phyloP scores from a whole-genome alignment of 2,329 filamentous ascomycete species.

The Aureobasidium mangrovei region DNA sequence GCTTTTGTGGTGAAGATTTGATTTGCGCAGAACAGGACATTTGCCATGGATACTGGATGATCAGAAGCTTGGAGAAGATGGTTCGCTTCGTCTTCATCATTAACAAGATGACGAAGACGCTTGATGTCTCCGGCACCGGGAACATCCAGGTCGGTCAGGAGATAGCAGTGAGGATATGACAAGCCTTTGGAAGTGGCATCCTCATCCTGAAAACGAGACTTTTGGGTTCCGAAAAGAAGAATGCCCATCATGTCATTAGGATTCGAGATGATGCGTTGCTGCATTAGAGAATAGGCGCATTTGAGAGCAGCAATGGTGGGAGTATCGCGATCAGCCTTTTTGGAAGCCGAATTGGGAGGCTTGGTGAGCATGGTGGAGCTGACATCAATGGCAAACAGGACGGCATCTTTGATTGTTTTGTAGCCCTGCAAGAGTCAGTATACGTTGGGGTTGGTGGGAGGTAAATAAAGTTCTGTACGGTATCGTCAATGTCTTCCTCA shows the following conservation, averaged over 20 bases:
- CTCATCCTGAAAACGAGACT: slow-evolving; percentile 68
- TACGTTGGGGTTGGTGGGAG: neutral
- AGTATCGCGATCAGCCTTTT: slow-evolving; percentile 70
- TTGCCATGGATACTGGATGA: slow-evolving; percentile 70
- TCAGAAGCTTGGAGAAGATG: slow-evolving; percentile 60
- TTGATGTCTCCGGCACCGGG: slow-evolving; percentile 84
- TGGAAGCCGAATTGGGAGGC: slow-evolving; percentile 56
- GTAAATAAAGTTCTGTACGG: slow-evolving; percentile 33
- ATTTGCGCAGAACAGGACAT: slow-evolving; percentile 88
- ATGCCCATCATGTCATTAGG: slow-evolving; percentile 97
- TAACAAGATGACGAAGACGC: slow-evolving; percentile 62
- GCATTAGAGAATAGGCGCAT: slow-evolving; percentile 91
- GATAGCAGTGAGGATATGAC: slow-evolving; percentile 83
- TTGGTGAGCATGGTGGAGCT: slow-evolving; percentile 74
- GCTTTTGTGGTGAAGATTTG: slow-evolving; percentile 94
- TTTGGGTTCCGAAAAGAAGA: slow-evolving; percentile 79
- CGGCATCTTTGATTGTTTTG: slow-evolving; percentile 89
- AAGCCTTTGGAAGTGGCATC: slow-evolving; percentile 49
- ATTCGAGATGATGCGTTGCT: slow-evolving; percentile 95
- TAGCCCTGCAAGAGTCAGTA: slow-evolving; percentile 54
- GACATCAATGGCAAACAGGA: slow-evolving; percentile 91
- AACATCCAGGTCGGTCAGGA: slow-evolving; percentile 79
- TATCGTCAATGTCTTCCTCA: slow-evolving; percentile 59
- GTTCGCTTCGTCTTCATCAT: slow-evolving; percentile 65
- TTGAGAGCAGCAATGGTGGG: slow-evolving; percentile 78